These are phyloP conservation scores for Candida awuae DNA, from an alignment of 805 yeast species.

Conservation along the genomic window DNA sequence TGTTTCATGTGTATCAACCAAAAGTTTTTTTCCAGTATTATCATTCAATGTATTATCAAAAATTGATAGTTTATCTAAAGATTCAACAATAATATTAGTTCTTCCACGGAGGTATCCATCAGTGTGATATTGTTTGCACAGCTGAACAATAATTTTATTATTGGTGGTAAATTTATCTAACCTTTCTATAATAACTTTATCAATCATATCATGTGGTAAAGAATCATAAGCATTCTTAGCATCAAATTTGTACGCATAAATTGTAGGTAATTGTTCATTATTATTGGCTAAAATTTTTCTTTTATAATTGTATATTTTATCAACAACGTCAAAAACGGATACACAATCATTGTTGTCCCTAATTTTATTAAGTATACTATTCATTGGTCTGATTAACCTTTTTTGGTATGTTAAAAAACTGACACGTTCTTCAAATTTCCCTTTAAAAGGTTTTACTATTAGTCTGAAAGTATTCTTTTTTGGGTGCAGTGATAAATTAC, in stretches of 20 bases:
- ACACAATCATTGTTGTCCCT: slow-evolving; percentile 7
- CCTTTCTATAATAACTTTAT: slow-evolving; percentile 11
- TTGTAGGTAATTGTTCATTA: slow-evolving; percentile 24
- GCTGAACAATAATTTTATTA: slow-evolving; percentile 11
- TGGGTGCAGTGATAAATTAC: slow-evolving; percentile 48
- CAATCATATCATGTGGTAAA: slow-evolving; percentile 39
- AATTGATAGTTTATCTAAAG: slow-evolving; percentile 19
- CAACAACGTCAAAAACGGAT: slow-evolving; percentile 41
- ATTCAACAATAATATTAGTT: slow-evolving; percentile 8
- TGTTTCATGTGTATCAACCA: slow-evolving; percentile 14
- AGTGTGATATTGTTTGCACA: slow-evolving; percentile 5
- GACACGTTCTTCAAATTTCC: slow-evolving; percentile 26
- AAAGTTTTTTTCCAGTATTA: neutral
- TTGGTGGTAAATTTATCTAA: slow-evolving; percentile 17
- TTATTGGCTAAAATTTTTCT: slow-evolving; percentile 13
- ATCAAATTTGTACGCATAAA: slow-evolving; percentile 64
- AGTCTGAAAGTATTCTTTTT: slow-evolving; percentile 53
- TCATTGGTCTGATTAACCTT: slow-evolving; percentile 37
- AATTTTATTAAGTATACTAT: slow-evolving; percentile 24
- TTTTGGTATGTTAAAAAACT: slow-evolving; percentile 30
- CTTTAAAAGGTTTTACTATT: slow-evolving; percentile 46
- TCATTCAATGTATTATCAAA: slow-evolving; percentile 24
- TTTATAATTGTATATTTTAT: slow-evolving; percentile 33
- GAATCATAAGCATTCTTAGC: slow-evolving; percentile 71
- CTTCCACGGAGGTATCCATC: slow-evolving; percentile 1